phyloP scores from a whole-genome alignment of 148 eudicot genomes.

The Cornus suecica region DNA sequence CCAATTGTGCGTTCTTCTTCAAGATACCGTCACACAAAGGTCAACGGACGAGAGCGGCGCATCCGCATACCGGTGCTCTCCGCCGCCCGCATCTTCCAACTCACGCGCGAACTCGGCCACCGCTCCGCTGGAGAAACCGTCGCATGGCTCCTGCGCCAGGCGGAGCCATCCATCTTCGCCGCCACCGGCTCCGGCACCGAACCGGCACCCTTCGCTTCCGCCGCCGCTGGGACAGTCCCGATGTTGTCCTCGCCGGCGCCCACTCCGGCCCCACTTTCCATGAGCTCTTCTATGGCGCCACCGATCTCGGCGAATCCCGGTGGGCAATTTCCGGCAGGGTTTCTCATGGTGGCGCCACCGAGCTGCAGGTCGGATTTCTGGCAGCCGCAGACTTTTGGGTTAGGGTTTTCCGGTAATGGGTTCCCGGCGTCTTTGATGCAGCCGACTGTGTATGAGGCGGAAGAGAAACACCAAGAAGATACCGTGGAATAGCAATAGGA shows the following conservation, averaged over 20 bases:
- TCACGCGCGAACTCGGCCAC: conserved; percentile 27
- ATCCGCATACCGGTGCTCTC: conserved; percentile 23
- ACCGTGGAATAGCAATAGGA: background rate
- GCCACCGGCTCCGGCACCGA: conserved; percentile 29
- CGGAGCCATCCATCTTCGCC: conserved; percentile 35
- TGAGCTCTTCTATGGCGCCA: background rate
- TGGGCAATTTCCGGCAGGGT: background rate
- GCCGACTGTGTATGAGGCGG: conserved; percentile 13
- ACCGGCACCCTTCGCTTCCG: conserved; percentile 10
- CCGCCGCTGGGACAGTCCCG: background rate
- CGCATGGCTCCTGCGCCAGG: conserved; percentile 46
- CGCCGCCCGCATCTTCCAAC: conserved; percentile 33
- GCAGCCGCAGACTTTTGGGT: conserved; percentile 21
- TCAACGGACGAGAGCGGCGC: conserved; percentile 25
- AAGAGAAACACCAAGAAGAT: conserved; percentile 13
- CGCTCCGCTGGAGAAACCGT: conserved; percentile 26
- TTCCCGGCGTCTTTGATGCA: conserved; percentile 33
- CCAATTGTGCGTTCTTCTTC: background rate
- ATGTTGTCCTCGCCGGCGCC: background rate
- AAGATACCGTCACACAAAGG: conserved; percentile 25
- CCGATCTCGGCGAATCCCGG: background rate
- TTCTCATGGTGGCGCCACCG: background rate
- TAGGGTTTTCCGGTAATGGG: conserved; percentile 13
- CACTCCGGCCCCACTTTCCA: background rate
- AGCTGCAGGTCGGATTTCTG: conserved; percentile 25